phyloP scores from a whole-genome alignment of 805 yeast genomes.

The Teunomyces pallodes region DNA sequence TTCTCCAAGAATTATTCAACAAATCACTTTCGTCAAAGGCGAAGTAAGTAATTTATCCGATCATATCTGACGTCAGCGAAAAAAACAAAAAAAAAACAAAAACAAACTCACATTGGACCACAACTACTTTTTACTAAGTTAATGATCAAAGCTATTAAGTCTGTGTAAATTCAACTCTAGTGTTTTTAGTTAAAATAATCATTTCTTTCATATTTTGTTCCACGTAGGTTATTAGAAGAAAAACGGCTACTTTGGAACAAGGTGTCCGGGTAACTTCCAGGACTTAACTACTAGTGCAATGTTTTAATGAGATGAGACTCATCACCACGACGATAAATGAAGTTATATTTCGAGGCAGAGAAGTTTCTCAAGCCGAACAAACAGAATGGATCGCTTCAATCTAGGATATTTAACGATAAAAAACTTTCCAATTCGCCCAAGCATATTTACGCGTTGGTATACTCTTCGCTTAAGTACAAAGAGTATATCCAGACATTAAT shows the following conservation, averaged over 20 bases:
- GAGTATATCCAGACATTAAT: slow-evolving; percentile 62
- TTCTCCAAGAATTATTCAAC: neutral
- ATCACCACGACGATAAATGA: slow-evolving; percentile 22
- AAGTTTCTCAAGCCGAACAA: slow-evolving; percentile 29
- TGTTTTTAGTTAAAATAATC: too few relatives aligned
- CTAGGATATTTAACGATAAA: slow-evolving; percentile 36
- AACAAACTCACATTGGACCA: too few relatives aligned
- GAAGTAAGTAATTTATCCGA: neutral
- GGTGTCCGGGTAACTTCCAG: neutral
- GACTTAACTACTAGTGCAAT: neutral
- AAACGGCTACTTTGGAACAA: too few relatives aligned
- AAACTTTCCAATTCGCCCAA: slow-evolving; percentile 57
- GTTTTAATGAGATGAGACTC: neutral
- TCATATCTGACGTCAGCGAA: neutral
- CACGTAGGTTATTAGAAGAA: too few relatives aligned
- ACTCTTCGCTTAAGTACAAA: slow-evolving; percentile 71
- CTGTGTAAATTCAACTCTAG: too few relatives aligned
- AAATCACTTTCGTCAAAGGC: neutral
- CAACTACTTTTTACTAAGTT: too few relatives aligned
- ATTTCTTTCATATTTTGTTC: too few relatives aligned
- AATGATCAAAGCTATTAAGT: too few relatives aligned
- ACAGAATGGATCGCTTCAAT: slow-evolving; percentile 33
- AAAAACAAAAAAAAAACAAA: neutral
- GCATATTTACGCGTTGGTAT: slow-evolving; percentile 80
- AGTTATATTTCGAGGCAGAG: slow-evolving; percentile 44